Evolutionary conservation across 1,284 basidiomycete genomes (phyloP), one percentile per base, ranked within the genome.

Genomic region (Pulveroboletus sp.): DNA sequence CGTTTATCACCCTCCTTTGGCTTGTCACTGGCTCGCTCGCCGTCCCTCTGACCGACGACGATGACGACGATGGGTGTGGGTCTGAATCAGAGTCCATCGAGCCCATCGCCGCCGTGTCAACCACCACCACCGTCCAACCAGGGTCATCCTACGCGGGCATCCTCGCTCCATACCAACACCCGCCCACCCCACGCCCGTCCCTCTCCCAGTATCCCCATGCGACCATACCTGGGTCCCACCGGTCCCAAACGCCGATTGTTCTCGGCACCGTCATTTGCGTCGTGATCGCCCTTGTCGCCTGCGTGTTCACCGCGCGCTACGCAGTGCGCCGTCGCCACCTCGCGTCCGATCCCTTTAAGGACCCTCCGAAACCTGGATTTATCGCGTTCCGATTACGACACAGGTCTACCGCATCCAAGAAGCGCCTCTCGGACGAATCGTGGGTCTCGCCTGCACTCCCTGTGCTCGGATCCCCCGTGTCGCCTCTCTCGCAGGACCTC

Each of bases 381-480:
- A 15, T 29, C 24, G 43, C 54, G 14, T 42, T 69, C 31, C 43
- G 54, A 8, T 48, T 54, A 40, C 44, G 47, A 9, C 33, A 20
- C 5, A 50, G 43, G 15, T 36, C 56, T 4, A 18, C 18, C 40
- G 11, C 39, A 20, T 49, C 60, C 55, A 56, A 58, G 63, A 60
- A 53, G 25, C 63, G 65, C 18, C 65, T 68, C 28, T 72, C 67
- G 1, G 62, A 67, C 29, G 66, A 67, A 20, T 67, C 66, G 7
- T 70, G 68, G 68, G 68, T 70, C 52, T 69, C 66, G 1, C 66
- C 64, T 0, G 4, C 20, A 10, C 54, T 67, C 31, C 61, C 61
- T 11, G 15, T 24, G 4, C 39, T 54, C 20, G 42, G 17, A 3
- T 49, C 59, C 4, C 42, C 60, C 14, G 56, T 35, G 17, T 62